Conservation (phyloP, 345 rosid genomes). For the Punica granatum region DNA sequence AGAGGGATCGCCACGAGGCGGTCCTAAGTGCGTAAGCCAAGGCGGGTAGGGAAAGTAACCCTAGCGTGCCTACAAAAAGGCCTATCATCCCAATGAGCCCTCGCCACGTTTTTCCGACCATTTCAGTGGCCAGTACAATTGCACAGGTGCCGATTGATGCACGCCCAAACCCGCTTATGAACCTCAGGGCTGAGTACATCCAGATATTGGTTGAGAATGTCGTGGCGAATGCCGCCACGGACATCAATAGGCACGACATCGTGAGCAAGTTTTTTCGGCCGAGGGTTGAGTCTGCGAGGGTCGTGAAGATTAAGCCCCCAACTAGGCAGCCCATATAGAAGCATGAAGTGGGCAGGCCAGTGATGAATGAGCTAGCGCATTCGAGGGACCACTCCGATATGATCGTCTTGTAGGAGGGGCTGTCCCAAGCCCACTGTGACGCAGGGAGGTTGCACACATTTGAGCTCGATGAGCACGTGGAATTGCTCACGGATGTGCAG, state of each 20-base stretch:
- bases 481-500: conserved; percentile 1
- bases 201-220: conserved; percentile 26
- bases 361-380: conserved; percentile 11
- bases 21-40: conserved; percentile 27
- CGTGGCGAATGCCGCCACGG: conserved; percentile 21
- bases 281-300: conserved; percentile 23
- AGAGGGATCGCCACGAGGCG: conserved; percentile 44
- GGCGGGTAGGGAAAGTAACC: conserved; percentile 41
- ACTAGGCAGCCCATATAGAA: conserved; percentile 24
- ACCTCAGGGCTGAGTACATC: conserved; percentile 25
- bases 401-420: conserved; percentile 3
- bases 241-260: conserved; percentile 25
- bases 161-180: conserved; percentile 25
- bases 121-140: conserved; percentile 33
- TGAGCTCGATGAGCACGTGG: conserved; percentile 5
- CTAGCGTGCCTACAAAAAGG: conserved; percentile 36
- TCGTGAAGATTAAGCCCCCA: conserved; percentile 24
- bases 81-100: conserved; percentile 38
- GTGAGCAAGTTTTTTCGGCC: conserved; percentile 36
- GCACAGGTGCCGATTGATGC: conserved; percentile 24
- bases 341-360: conserved; percentile 15
- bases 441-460: conserved; percentile 1
- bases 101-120: conserved; percentile 35
- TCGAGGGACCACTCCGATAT: conserved; percentile 21
- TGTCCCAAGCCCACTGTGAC: conserved; percentile 12